Percentiles rank a stretch among this genome's conserved stretches.
Conservation (phyloP, 2,329 filamentous ascomycete genomes). For the Biscogniauxia mediterranea region DNA sequence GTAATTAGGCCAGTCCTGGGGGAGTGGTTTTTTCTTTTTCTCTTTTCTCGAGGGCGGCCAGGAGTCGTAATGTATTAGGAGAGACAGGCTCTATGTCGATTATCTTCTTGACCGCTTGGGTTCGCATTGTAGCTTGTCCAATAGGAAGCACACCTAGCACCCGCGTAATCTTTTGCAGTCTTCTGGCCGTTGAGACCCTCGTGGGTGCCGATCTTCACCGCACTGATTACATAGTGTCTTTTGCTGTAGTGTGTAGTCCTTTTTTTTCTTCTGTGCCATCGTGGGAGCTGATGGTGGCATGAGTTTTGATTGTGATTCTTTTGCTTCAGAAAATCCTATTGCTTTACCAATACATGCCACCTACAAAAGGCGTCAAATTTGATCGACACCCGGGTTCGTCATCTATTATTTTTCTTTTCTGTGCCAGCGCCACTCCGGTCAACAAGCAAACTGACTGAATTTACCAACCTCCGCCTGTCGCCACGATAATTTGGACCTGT, state of each 20-base stretch:
- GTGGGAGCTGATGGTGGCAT: constrained; percentile 7
- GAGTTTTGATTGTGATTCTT: constrained; percentile 10
- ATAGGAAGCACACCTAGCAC: constrained; percentile 19
- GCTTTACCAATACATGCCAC: constrained; percentile 9
- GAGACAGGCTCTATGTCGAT: background rate
- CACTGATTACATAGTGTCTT: constrained; percentile 18
- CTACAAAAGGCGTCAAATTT: constrained; percentile 11
- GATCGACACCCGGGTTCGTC: constrained; percentile 24
- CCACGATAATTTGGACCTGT: constrained; percentile 21
- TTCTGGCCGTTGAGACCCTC: constrained; percentile 17
- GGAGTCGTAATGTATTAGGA: background rate
- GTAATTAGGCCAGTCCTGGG: background rate
- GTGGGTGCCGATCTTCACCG: constrained; percentile 29
- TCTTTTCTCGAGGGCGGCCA: background rate
- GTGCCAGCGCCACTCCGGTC: constrained; percentile 12
- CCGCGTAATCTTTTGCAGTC: constrained; percentile 15
- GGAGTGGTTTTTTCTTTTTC: background rate
- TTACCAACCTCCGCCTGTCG: constrained; percentile 24
- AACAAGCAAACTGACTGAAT: constrained; percentile 20
- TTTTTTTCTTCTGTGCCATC: constrained; percentile 12
- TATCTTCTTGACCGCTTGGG: constrained; percentile 30
- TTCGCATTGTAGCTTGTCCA: constrained; percentile 22
- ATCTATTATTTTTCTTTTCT: constrained; percentile 9
- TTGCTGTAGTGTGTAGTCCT: constrained; percentile 12
- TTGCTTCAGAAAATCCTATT: background rate